phyloP scores from a whole-genome alignment of 305 asterid species.

The Ajuga reptans region DNA sequence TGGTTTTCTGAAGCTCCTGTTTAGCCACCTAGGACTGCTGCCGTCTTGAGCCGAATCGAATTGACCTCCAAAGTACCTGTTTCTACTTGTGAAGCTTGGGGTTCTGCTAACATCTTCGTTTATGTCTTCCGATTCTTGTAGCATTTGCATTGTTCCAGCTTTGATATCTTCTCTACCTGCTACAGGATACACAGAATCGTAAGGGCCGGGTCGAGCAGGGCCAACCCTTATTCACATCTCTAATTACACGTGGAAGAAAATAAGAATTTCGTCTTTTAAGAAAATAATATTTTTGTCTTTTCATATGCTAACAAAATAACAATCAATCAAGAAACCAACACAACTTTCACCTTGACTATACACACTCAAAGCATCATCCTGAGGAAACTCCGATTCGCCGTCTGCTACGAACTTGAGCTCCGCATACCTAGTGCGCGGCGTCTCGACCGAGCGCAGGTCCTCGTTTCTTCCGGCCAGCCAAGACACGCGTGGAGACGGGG shows the following conservation, averaged over 20 bases:
- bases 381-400: constrained; percentile 35
- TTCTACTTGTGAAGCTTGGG: constrained; percentile 46
- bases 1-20: constrained; percentile 24
- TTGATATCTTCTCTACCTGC: constrained; percentile 47
- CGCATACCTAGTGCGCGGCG: constrained; percentile 39
- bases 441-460: constrained; percentile 34
- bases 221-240: too few relatives aligned
- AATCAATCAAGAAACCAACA: background rate
- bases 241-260: too few relatives aligned
- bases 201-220: too few relatives aligned
- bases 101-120: constrained; percentile 44
- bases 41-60: constrained; percentile 57
- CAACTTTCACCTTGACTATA: constrained; percentile 35
- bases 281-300: too few relatives aligned
- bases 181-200: background rate
- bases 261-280: too few relatives aligned
- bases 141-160: constrained; percentile 29
- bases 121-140: constrained; percentile 42
- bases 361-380: constrained; percentile 37
- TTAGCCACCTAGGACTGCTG: constrained; percentile 53
- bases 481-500: constrained; percentile 61
- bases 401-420: constrained; percentile 53
- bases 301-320: too few relatives aligned
- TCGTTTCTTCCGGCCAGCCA: constrained; percentile 34
- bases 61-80: constrained; percentile 49